Base-by-base conservation (phyloP, 78 protist genomes). In the Dictyostelium firmibasis region DNA sequence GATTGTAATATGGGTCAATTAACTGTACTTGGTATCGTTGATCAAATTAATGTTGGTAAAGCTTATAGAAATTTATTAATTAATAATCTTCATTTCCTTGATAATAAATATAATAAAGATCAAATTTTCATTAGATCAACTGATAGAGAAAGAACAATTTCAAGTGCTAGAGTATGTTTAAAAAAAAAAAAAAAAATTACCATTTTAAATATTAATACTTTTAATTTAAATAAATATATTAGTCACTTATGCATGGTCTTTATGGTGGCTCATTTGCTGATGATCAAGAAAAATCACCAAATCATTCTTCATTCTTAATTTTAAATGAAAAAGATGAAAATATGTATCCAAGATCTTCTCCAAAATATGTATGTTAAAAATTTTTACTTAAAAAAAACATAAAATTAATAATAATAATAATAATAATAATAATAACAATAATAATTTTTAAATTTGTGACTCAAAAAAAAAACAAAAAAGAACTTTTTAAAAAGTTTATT, bases 251-350 rank as follows among this genome's bases (percentile, higher is more conserved):
- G 85, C 93, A 87, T 38, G 93, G 93, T 14, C 23, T 87, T 9
- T 87, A 78, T 87, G 93, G 93, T 31, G 93, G 93, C 1, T 53
- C 93, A 44, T 87, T 87, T 33, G 20, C 69, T 8, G 93, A 87
- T 29, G 41, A 69, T 4, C 78, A 87, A 76, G 93, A 87, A 31
- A 79, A 79, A 47, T 43, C 84, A 47, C 84, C 84, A 18, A 50
- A 79, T 11, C 93, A 78, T 50, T 41, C 62, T 1, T 69, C 84
- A 14, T 87, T 87, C 20, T 35, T 29, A 20, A 78, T 87, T 43
- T 18, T 57, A 25, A 75, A 84, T 35, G 93, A 78, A 27, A 25
- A 64, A 18, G 70, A 57, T 2, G 93, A 87, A 57, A 87, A 87
- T 62, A 87, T 87, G 70, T 87, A 87, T 78, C 93, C 93, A 43